Evolutionary conservation across 2,329 filamentous ascomycete genomes (phyloP).

Genomic region (Daldinia sp.): DNA sequence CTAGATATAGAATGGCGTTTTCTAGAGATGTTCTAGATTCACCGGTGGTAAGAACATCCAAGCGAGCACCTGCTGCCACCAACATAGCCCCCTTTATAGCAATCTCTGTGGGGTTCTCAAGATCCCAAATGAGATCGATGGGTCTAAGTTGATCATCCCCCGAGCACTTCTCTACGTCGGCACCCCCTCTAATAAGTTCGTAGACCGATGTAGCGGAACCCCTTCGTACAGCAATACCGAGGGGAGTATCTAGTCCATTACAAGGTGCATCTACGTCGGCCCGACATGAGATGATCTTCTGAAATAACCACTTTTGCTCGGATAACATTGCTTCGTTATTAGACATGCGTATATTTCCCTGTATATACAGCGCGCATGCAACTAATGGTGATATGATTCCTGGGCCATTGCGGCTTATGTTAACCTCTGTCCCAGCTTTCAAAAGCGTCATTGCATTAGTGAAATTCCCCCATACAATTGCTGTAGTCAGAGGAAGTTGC

Average conservation of each 20-base stretch:
- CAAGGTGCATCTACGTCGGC: conserved; percentile 13
- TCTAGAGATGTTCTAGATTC: conserved; percentile 10
- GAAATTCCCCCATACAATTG: not conserved
- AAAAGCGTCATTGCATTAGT: conserved; percentile 16
- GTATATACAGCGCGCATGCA: not conserved
- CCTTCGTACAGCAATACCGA: conserved; percentile 13
- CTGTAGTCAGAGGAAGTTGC: conserved; percentile 12
- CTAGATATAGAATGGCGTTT: not conserved
- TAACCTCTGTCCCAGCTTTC: conserved; percentile 16
- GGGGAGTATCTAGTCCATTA: conserved; percentile 5
- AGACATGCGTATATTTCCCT: not conserved
- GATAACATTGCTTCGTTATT: not conserved
- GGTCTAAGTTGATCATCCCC: not conserved
- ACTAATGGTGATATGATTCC: conserved; percentile 13
- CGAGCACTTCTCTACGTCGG: conserved; percentile 13
- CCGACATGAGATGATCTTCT: conserved; percentile 15
- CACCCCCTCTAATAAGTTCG: conserved; percentile 27
- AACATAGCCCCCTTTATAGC: conserved; percentile 19
- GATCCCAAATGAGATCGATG: conserved; percentile 5
- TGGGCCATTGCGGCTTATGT: not conserved
- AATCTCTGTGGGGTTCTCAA: not conserved
- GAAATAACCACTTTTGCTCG: not conserved
- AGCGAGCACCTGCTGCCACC: conserved; percentile 22
- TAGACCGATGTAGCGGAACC: conserved; percentile 6
- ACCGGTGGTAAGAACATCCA: conserved; percentile 8